A percentile compares a stretch with the other conserved stretches of the same genome.
Conservation (phyloP, 768 basidiomycete species). For the Macrolepiota albuminosa region DNA sequence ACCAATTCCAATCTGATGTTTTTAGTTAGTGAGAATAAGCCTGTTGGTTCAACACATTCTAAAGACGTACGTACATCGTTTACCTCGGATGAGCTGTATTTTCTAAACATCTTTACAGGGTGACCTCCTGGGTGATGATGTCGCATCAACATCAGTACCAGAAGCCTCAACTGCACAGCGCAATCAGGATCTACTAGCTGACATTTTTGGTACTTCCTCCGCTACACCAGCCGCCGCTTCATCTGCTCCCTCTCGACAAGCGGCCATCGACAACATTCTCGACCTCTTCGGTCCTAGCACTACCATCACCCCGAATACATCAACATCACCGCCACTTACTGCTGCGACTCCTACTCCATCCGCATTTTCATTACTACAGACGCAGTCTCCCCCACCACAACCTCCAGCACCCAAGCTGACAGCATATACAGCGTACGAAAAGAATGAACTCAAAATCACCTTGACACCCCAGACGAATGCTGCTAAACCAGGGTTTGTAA, state of each 20-base stretch:
- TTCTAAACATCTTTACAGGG: conserved; percentile 29
- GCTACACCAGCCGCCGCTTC: conserved; percentile 32
- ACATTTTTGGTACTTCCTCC: conserved; percentile 76
- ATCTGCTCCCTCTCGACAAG: conserved; percentile 44
- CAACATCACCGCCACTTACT: conserved; percentile 11
- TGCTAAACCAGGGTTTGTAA: conserved; percentile 81
- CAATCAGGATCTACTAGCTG: conserved; percentile 85
- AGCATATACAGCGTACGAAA: conserved; percentile 86
- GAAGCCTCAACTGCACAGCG: conserved; percentile 42
- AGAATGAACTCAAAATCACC: conserved; percentile 85
- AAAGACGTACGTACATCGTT: conserved; percentile 62
- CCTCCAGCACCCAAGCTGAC: conserved; percentile 46
- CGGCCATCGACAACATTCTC: conserved; percentile 85
- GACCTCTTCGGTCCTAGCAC: conserved; percentile 66
- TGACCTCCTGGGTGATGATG: conserved; percentile 84
- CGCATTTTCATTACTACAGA: conserved; percentile 31
- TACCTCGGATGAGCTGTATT: conserved; percentile 4
- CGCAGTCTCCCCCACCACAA: conserved; percentile 31
- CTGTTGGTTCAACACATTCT: conserved; percentile 85
- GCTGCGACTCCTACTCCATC: conserved; percentile 19
- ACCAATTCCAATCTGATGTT: background rate
- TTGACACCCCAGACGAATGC: conserved; percentile 83
- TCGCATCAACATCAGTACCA: conserved; percentile 34
- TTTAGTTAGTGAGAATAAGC: conserved; percentile 91
- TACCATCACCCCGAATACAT: conserved; percentile 19